Evolutionary conservation across 1,139 yeast genomes (phyloP).

Genomic region (Yamadazyma membranifaciens): DNA sequence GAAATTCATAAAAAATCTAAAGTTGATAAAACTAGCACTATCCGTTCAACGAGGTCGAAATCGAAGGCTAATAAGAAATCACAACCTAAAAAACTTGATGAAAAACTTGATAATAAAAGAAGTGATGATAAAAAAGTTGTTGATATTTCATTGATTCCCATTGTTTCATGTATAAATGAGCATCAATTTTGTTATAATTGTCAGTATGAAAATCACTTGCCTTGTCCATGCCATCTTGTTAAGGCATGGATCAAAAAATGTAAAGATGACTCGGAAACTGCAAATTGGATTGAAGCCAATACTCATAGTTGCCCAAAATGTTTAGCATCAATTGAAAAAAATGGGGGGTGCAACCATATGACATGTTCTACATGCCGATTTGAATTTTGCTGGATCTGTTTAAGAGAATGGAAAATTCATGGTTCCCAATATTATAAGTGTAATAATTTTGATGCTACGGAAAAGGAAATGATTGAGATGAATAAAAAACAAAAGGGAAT

Average conservation of each 20-base stretch:
- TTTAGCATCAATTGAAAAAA: constrained; percentile 64
- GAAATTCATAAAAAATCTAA: neutral
- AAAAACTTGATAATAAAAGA: neutral
- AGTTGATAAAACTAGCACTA: neutral
- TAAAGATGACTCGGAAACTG: constrained; percentile 84
- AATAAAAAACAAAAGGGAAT: constrained; percentile 34
- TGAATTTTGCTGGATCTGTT: constrained; percentile 95
- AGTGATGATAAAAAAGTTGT: neutral
- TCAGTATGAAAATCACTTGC: constrained; percentile 74
- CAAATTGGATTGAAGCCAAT: constrained; percentile 85
- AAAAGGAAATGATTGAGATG: constrained; percentile 29
- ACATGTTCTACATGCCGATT: constrained; percentile 72
- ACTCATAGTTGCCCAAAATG: constrained; percentile 83
- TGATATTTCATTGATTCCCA: constrained; percentile 43
- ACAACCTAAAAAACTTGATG: neutral
- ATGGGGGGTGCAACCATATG: constrained; percentile 98
- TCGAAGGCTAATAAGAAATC: neutral
- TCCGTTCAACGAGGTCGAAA: neutral
- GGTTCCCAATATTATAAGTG: constrained; percentile 67
- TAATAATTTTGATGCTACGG: constrained; percentile 50
- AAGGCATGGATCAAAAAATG: constrained; percentile 77
- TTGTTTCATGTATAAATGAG: constrained; percentile 63
- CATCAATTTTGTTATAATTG: constrained; percentile 84
- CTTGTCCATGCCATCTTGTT: constrained; percentile 75
- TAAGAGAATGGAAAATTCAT: constrained; percentile 76